phyloP scores from a whole-genome alignment of 2,329 filamentous ascomycete genomes.

The Davidsoniella australis region DNA sequence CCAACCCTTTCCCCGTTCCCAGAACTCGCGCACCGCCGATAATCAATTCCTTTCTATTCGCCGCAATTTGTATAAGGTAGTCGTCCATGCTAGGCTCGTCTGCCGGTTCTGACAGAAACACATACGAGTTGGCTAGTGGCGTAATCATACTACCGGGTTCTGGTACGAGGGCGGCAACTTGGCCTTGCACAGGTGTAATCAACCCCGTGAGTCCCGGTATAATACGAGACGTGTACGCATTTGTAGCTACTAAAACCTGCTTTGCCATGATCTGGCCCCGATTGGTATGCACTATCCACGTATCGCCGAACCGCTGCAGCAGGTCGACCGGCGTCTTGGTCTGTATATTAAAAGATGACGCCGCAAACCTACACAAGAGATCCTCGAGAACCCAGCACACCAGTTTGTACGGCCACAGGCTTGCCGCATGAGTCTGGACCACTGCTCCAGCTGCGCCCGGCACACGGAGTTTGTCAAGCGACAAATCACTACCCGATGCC shows the following conservation, averaged over 20 bases:
- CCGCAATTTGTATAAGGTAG: constrained; percentile 56
- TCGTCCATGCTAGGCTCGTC: constrained; percentile 38
- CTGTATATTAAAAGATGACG: constrained; percentile 48
- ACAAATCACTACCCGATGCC: constrained; percentile 17
- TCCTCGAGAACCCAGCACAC: constrained; percentile 53
- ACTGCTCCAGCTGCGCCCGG: constrained; percentile 44
- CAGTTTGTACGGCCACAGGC: constrained; percentile 72
- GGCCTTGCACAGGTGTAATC: constrained; percentile 61
- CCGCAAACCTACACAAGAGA: constrained; percentile 26
- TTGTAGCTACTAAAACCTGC: constrained; percentile 61
- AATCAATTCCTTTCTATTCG: constrained; percentile 41
- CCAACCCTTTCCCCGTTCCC: constrained; percentile 30
- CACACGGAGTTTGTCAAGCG: constrained; percentile 35
- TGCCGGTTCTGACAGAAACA: constrained; percentile 31
- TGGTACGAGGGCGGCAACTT: constrained; percentile 50
- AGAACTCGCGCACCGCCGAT: constrained; percentile 51
- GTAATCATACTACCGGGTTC: constrained; percentile 22
- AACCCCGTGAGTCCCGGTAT: constrained; percentile 51
- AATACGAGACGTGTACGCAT: constrained; percentile 66
- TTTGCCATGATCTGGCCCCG: constrained; percentile 48
- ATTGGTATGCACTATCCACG: constrained; percentile 48
- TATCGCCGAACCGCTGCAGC: constrained; percentile 22
- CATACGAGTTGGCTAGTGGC: constrained; percentile 40
- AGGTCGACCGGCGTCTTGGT: constrained; percentile 49
- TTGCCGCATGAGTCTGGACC: constrained; percentile 46